These are phyloP conservation scores for Cinnamomum chago DNA, from an alignment of 164 flowering plant genomes.

Conservation along the genomic window DNA sequence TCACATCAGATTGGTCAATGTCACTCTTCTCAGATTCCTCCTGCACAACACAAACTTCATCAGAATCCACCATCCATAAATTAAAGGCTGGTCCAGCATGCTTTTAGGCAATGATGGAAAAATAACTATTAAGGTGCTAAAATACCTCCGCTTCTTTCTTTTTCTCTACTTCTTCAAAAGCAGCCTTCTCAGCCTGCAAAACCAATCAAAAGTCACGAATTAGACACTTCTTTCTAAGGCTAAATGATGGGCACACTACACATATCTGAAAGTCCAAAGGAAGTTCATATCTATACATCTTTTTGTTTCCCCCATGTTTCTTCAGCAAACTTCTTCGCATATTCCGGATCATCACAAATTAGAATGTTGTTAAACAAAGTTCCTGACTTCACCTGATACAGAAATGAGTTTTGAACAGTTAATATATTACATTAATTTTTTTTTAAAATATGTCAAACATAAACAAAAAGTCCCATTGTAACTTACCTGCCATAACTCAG, in stretches of 20 bases:
- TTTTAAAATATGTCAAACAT: background rate
- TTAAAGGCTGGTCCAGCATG: background rate
- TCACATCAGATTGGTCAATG: slow-evolving; percentile 16
- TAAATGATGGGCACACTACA: too few relatives aligned
- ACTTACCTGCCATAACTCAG: slow-evolving; percentile 59
- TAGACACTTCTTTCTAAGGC: background rate
- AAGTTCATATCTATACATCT: slow-evolving; percentile 21
- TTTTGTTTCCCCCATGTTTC: slow-evolving; percentile 48
- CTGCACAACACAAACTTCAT: background rate
- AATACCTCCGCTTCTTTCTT: slow-evolving; percentile 50
- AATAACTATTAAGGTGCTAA: background rate
- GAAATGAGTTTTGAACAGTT: background rate
- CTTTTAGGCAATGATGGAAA: background rate
- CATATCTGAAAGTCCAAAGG: background rate
- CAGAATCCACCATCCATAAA: too few relatives aligned
- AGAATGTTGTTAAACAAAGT: slow-evolving; percentile 71
- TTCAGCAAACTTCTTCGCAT: slow-evolving; percentile 62
- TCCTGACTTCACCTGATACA: slow-evolving; percentile 43
- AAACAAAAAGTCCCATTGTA: background rate
- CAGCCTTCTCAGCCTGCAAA: slow-evolving; percentile 50
- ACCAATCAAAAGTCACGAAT: background rate
- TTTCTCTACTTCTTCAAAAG: slow-evolving; percentile 64
- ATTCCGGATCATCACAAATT: slow-evolving; percentile 74
- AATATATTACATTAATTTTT: background rate
- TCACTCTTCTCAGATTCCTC: slow-evolving; percentile 18